Evolutionary conservation across 495 filamentous ascomycete genomes (phyloP).

Genomic region (Podospora anserina): DNA sequence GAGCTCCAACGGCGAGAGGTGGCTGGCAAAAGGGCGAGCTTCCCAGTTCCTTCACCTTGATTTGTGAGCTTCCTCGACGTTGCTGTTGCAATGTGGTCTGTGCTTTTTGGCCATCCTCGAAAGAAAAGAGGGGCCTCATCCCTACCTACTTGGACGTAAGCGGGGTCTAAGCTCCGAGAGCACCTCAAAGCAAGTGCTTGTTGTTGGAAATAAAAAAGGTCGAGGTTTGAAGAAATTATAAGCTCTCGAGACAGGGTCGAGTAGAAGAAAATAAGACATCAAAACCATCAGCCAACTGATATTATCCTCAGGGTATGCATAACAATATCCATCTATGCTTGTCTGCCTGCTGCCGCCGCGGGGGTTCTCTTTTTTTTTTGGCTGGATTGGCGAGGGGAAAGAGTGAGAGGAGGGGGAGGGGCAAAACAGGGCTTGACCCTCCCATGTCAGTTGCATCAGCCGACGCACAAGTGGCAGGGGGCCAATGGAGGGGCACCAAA

Average conservation of each 20-base stretch:
- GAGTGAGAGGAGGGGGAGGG: constrained; percentile 23
- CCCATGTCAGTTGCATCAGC: constrained; percentile 29
- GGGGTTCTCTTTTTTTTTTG: constrained; percentile 14
- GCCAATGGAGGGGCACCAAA: constrained; percentile 27
- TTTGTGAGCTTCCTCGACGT: background rate
- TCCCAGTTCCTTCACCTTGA: background rate
- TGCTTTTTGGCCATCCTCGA: background rate
- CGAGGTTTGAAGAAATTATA: no score
- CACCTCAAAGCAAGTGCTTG: background rate
- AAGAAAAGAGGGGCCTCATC: background rate
- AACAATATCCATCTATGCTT: background rate
- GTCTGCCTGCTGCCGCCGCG: constrained; percentile 1
- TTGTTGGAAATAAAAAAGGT: background rate
- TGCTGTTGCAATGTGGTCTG: background rate
- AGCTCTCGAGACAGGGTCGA: background rate
- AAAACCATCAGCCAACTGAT: background rate
- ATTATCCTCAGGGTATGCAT: background rate
- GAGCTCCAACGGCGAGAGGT: background rate
- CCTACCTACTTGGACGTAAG: background rate
- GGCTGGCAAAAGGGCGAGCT: background rate
- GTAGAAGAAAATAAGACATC: background rate
- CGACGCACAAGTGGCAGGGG: constrained; percentile 27
- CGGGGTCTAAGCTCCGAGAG: background rate
- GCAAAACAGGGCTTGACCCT: constrained; percentile 40
- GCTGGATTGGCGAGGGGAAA: constrained; percentile 7